Evolutionary conservation across 164 flowering plant genomes (phyloP).

Genomic region (Chloranthus sessilifolius): DNA sequence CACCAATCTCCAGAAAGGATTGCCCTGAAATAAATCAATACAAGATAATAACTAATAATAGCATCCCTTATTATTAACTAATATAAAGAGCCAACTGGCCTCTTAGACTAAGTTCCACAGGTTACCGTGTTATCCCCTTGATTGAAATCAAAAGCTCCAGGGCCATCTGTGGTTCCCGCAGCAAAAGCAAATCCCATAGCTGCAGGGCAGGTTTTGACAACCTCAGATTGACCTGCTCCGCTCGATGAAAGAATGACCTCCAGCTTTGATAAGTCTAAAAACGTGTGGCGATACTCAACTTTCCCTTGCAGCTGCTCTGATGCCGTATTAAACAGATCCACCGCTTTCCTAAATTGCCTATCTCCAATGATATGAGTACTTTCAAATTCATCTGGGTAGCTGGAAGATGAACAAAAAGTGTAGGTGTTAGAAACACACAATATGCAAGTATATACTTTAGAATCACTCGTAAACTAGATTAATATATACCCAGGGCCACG

Average conservation of each 20-base stretch:
- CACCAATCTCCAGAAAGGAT: conserved; percentile 89
- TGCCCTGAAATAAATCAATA: conserved; percentile 54
- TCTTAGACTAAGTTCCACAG: too few relatives aligned
- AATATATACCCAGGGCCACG: conserved; percentile 92
- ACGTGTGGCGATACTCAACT: conserved; percentile 72
- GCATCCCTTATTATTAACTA: too few relatives aligned
- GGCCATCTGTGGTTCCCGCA: conserved; percentile 99
- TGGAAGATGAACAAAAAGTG: conserved; percentile 22
- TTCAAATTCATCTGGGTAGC: conserved; percentile 96
- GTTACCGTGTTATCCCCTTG: conserved; percentile 89
- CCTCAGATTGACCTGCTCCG: conserved; percentile 45
- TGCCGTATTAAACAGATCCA: conserved; percentile 69
- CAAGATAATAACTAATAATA: neutral
- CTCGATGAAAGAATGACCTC: conserved; percentile 58
- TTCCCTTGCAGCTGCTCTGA: conserved; percentile 77
- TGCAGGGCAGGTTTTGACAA: conserved; percentile 90
- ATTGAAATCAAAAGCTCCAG: conserved; percentile 97
- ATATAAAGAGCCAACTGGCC: too few relatives aligned
- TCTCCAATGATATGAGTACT: conserved; percentile 94
- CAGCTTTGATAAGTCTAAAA: conserved; percentile 77
- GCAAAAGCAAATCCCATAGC: conserved; percentile 99
- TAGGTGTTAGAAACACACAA: neutral
- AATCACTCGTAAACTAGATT: neutral
- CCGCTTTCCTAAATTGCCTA: conserved; percentile 80
- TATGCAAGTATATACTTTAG: neutral